A percentile compares a stretch with the other conserved stretches of the same genome.
These are phyloP conservation scores for Kazachstania psychrophila DNA, from an alignment of 805 yeast genomes.

Conservation along the genomic window DNA sequence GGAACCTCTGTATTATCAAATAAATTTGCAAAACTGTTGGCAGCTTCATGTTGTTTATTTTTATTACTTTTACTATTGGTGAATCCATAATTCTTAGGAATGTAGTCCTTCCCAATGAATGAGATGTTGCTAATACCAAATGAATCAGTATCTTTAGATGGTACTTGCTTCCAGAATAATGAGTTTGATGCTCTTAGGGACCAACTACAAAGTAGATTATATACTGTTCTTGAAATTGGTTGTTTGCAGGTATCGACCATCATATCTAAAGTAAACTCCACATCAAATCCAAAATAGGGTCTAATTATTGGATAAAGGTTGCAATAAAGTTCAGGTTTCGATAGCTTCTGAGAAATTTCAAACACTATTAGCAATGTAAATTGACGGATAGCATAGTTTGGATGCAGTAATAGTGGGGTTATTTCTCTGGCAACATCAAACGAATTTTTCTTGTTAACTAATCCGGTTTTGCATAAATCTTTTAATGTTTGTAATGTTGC, in stretches of 20 bases:
- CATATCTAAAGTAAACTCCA: constrained; percentile 57
- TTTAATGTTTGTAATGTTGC: constrained; percentile 53
- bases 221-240: constrained; percentile 59
- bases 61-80: constrained; percentile 9
- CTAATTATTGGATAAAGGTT: constrained; percentile 72
- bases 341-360: constrained; percentile 50
- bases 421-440: constrained; percentile 48
- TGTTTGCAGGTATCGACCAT: constrained; percentile 58
- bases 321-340: constrained; percentile 75
- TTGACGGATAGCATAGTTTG: constrained; percentile 78
- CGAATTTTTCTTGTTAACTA: constrained; percentile 40
- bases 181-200: constrained; percentile 54
- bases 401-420: constrained; percentile 63
- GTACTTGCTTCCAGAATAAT: constrained; percentile 66
- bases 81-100: constrained; percentile 24
- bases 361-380: constrained; percentile 53
- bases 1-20: constrained; percentile 40
- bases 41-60: constrained; percentile 11
- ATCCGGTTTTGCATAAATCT: constrained; percentile 47
- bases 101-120: constrained; percentile 24
- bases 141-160: constrained; percentile 31
- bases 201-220: constrained; percentile 61
- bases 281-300: constrained; percentile 69
- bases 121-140: constrained; percentile 35
- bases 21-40: constrained; percentile 23